Conservation (phyloP, 495 filamentous ascomycete genomes). For the Penicillium goetzii region DNA sequence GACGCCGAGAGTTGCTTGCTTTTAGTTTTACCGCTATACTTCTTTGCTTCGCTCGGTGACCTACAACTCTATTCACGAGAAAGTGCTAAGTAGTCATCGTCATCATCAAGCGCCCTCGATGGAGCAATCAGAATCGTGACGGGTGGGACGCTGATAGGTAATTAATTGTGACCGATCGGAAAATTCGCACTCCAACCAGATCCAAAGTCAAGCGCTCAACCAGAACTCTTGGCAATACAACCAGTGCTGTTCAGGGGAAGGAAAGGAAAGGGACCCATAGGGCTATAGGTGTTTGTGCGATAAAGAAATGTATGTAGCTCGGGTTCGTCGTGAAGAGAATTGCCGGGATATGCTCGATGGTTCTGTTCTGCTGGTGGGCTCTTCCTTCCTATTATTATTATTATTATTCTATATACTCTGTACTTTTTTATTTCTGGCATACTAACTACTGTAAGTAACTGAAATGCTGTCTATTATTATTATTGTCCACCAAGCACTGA, state of each 20-base stretch:
- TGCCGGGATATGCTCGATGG: not conserved
- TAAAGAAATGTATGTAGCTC: not conserved
- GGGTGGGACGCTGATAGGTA: slow-evolving; percentile 7
- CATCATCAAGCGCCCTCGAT: not conserved
- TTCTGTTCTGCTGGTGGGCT: not conserved
- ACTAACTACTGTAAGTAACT: not conserved
- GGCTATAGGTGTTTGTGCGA: not conserved
- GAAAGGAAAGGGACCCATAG: not conserved
- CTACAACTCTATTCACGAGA: not conserved
- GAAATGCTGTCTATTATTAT: not conserved
- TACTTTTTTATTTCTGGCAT: not conserved
- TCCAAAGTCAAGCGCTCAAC: not conserved
- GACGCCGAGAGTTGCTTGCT: not conserved
- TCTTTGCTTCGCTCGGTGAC: not conserved
- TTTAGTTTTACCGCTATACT: not conserved
- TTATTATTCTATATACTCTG: too few species aligned
- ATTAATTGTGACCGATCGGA: slow-evolving; percentile 25
- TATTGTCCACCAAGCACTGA: too few species aligned
- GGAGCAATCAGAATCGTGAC: not conserved
- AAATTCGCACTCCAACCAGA: slow-evolving; percentile 13
- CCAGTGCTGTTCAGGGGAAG: not conserved
- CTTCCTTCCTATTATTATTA: too few species aligned
- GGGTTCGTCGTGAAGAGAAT: not conserved
- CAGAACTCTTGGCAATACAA: not conserved
- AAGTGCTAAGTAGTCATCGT: not conserved